Conservation (phyloP, 176 grass and related monocot genomes). For the Canna indica region DNA sequence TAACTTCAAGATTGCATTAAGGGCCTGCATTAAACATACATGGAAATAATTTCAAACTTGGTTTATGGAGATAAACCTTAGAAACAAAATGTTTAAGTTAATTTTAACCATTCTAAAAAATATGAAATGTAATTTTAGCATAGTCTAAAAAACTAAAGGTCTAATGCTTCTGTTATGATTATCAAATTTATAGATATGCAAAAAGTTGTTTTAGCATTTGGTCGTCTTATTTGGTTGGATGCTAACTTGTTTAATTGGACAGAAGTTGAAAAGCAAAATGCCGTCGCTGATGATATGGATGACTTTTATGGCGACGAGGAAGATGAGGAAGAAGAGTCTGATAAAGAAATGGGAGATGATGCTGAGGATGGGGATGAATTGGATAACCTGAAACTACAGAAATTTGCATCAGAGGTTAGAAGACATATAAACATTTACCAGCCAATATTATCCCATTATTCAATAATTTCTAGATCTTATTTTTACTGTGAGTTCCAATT, state of each 20-base stretch:
- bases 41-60: no score
- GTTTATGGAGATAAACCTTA: no score
- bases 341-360: conserved; percentile 79
- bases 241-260: not conserved
- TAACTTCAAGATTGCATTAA: no score
- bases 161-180: no score
- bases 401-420: conserved; percentile 67
- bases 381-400: conserved; percentile 53
- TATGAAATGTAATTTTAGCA: not conserved
- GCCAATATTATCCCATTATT: not conserved
- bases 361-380: conserved; percentile 68
- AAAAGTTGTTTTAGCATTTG: no score
- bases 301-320: conserved; percentile 63
- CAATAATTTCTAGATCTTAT: no score
- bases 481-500: no score
- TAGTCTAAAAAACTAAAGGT: no score
- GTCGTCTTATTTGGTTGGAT: not conserved
- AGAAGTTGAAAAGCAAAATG: conserved; percentile 58
- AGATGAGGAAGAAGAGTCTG: conserved; percentile 58
- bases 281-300: conserved; percentile 63
- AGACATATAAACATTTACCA: not conserved
- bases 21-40: no score
- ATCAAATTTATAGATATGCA: no score
- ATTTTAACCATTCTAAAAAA: no score
- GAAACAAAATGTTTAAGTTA: no score